Evolutionary conservation across 1,284 basidiomycete species (phyloP).

Genomic region (Microbotryomycetes sp.): DNA sequence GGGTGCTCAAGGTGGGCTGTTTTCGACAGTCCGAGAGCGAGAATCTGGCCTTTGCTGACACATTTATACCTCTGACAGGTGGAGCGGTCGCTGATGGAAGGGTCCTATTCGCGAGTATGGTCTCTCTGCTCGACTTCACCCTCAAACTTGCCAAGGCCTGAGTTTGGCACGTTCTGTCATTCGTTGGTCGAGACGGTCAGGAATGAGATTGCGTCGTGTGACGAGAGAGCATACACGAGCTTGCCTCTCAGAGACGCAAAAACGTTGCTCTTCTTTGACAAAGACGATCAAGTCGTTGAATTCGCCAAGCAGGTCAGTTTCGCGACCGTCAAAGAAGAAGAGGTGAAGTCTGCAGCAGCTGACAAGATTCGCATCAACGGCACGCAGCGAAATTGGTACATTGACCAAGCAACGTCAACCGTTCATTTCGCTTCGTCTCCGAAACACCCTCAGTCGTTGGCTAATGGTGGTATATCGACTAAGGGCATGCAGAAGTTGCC

Average conservation of each 20-base stretch:
- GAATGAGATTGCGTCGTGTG: constrained; percentile 88
- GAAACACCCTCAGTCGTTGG: constrained; percentile 35
- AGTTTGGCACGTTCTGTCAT: constrained; percentile 85
- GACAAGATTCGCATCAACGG: background rate
- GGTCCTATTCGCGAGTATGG: constrained; percentile 97
- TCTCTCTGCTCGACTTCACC: constrained; percentile 54
- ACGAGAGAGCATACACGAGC: constrained; percentile 80
- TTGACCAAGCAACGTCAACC: constrained; percentile 40
- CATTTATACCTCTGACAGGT: constrained; percentile 30
- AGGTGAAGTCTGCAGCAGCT: too few species aligned
- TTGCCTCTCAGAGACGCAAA: constrained; percentile 80
- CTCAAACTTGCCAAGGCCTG: constrained; percentile 46
- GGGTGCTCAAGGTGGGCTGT: constrained; percentile 25
- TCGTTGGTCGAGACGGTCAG: constrained; percentile 87
- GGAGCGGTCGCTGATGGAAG: constrained; percentile 98
- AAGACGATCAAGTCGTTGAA: constrained; percentile 60
- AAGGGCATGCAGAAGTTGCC: constrained; percentile 53
- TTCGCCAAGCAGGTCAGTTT: constrained; percentile 59
- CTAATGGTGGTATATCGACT: constrained; percentile 66
- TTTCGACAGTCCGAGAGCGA: background rate
- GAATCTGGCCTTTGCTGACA: constrained; percentile 49
- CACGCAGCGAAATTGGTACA: constrained; percentile 40
- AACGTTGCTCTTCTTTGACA: constrained; percentile 78
- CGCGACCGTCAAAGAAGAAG: background rate
- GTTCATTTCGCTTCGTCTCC: constrained; percentile 35